Base-by-base conservation (phyloP, 306 rosid species). In the Vachellia pachyceras region DNA sequence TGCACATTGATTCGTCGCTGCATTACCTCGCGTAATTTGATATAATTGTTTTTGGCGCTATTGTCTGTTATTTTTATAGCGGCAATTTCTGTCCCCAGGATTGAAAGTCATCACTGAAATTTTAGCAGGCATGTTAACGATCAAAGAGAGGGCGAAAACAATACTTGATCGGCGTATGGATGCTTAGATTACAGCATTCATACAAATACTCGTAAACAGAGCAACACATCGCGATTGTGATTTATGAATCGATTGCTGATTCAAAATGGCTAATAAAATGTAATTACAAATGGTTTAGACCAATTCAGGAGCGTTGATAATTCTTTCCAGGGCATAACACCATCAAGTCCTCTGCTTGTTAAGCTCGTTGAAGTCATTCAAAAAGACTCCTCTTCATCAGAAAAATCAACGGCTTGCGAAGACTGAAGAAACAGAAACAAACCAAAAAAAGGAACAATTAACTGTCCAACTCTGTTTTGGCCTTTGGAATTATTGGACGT, bases 61-160 rank as follows among this genome's bases (percentile, higher is more conserved):
- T 1, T 29, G 33, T 29, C 2, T 73, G 57, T 45, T 25, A 20
- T 17, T 75, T 68, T 20, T 58, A 6, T 50, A 10, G 3, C 23
- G 37, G 18, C 45, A 41, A n/a, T 80, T 75, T 0, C 80, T 29
- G 33, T 29, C 33, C 33, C 33, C 33, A 29, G 33, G 89, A 91
- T 10, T 11, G 1, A 3, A 46, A 46, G 5, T 46, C 17, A 46
- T 46, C 1, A 5, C 17, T 46, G 17, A 46, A 46, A 44, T 42
- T 9, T 42, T 9, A 42, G 45, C 45, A 42, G 45, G 45, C 45
- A 42, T 2, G 45, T 3, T 42, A 42, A 42, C 10, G 3, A 42
- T 9, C 45, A 42, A 42, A 42, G 45, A 42, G 1, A 9, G 3
- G 45, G 45, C 45, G 45, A 42, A 42, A 42, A 42, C 45, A 29